Evolutionary conservation across 495 filamentous ascomycete species (phyloP), one percentile per base, ranked within the genome.

Genomic region (Friedmanniomyces simplex): DNA sequence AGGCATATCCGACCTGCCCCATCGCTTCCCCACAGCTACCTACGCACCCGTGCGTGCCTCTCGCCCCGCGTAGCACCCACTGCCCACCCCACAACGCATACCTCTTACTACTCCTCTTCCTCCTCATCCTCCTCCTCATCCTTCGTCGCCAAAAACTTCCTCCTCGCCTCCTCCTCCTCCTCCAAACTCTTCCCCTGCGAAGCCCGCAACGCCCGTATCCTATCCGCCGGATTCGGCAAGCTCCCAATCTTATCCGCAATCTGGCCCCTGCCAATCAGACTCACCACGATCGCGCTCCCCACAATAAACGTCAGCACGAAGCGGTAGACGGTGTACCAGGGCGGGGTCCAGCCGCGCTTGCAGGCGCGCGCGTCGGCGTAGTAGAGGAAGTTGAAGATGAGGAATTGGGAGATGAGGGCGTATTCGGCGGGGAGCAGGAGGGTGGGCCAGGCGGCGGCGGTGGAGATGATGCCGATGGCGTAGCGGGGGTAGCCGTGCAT

Each of bases 261-360:
- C 70, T 91, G 83, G 64, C 91, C 87, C 57, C 93, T 80, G 37
- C 88, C 91, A 63, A 97, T 78, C 66, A 98, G 76, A 60, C 81
- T 91, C 59, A 89, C 74, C n/a, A 94, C 79, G 63, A 97, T 91
- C 63, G 85, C 86, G 46, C 79, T 79, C 45, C 93, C 94, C 52
- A 97, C 93, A 30, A 98, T 72, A 69, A 94, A 94, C 18, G 93
- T 97, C 68, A 98, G 78, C 12, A 96, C 86, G 70, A 96, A 98
- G 52, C 93, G 88, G 76, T 98, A 98, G 39, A 83, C 87, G 62
- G 77, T 79, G 71, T 97, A 98, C 93, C 93, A 98, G 39, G 77
- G 69, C 24, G 93, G 93, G n/a, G 83, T 82, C 86, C 88, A 94
- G 54, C 90, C 93, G 49, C 77, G 72, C 24, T 75, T 75, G 1